phyloP scores from a whole-genome alignment of 2,329 filamentous ascomycete genomes.

The Ophiocordyceps camponoti-rufipedis region DNA sequence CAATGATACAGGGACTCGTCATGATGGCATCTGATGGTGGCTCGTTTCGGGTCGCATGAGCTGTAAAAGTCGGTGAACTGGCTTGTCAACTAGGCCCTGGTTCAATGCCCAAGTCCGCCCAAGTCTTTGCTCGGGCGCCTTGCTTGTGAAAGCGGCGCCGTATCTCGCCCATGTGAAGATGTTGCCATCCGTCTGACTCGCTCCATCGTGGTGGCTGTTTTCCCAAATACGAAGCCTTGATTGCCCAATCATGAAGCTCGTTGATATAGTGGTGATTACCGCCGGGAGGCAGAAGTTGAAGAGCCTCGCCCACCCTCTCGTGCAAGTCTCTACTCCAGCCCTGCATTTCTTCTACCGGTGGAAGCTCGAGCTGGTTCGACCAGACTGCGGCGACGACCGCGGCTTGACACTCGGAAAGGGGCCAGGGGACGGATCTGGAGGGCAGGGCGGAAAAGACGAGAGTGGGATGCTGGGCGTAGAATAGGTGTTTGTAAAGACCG shows the following conservation, averaged over 20 bases:
- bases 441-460: slow-evolving; percentile 60
- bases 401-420: slow-evolving; percentile 59
- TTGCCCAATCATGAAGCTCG: slow-evolving; percentile 42
- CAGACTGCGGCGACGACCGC: slow-evolving; percentile 63
- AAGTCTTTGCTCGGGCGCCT: slow-evolving; percentile 43
- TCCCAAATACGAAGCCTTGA: slow-evolving; percentile 29
- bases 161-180: slow-evolving; percentile 48
- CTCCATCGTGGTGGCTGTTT: slow-evolving; percentile 59
- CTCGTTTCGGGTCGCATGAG: no score
- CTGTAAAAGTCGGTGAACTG: background rate
- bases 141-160: slow-evolving; percentile 51
- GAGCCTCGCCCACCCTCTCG: slow-evolving; percentile 16
- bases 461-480: slow-evolving; percentile 59
- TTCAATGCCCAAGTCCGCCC: slow-evolving; percentile 55
- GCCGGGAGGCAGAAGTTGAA: slow-evolving; percentile 12
- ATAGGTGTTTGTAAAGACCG: slow-evolving; percentile 62
- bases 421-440: slow-evolving; percentile 78
- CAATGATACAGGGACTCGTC: background rate
- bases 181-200: slow-evolving; percentile 52
- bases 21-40: background rate
- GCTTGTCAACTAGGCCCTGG: background rate
- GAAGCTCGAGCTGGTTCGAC: slow-evolving; percentile 50
- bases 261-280: slow-evolving; percentile 55
- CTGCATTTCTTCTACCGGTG: slow-evolving; percentile 44
- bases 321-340: slow-evolving; percentile 49